Conservation (phyloP, 495 filamentous ascomycete species). For the Glonium stellatum region DNA sequence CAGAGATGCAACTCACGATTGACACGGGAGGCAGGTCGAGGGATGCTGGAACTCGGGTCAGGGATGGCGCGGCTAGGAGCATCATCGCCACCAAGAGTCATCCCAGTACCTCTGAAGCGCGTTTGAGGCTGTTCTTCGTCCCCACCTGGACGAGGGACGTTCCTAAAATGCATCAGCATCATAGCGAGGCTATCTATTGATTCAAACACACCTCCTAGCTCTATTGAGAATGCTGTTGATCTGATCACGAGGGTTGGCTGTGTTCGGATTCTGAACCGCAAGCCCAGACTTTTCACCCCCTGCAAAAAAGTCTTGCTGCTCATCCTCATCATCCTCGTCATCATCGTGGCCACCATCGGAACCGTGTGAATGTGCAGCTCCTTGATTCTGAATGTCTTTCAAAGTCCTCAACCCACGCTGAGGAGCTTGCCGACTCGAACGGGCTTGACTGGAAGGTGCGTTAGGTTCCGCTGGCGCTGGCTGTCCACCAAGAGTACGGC, state of each 20-base stretch:
- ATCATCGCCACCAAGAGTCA: conserved; percentile 86
- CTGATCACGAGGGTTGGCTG: conserved; percentile 54
- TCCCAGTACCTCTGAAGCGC: conserved; percentile 72
- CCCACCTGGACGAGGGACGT: conserved; percentile 50
- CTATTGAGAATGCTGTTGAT: conserved; percentile 75
- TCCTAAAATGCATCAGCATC: conserved; percentile 40
- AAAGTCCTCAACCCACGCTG: conserved; percentile 49
- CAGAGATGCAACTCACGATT: conserved; percentile 80
- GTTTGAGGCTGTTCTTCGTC: conserved; percentile 49
- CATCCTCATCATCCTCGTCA: conserved; percentile 53
- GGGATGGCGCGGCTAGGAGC: conserved; percentile 66
- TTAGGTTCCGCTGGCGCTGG: conserved; percentile 15
- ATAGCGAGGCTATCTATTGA: background rate
- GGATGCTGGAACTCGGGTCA: conserved; percentile 46
- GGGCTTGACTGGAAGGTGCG: conserved; percentile 11
- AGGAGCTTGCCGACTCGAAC: conserved; percentile 37
- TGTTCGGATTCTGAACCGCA: conserved; percentile 81
- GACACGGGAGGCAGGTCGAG: conserved; percentile 45
- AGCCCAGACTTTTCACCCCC: conserved; percentile 95
- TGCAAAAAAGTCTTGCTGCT: conserved; percentile 77
- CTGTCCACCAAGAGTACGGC: conserved; percentile 23
- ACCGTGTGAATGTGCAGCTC: conserved; percentile 41
- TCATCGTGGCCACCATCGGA: conserved; percentile 54
- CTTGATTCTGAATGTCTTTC: conserved; percentile 45
- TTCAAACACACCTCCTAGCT: conserved; percentile 59